A percentile compares a stretch with the other conserved stretches of the same genome.
phyloP scores from a whole-genome alignment of 331 rosid species.

The Malus hybrid region DNA sequence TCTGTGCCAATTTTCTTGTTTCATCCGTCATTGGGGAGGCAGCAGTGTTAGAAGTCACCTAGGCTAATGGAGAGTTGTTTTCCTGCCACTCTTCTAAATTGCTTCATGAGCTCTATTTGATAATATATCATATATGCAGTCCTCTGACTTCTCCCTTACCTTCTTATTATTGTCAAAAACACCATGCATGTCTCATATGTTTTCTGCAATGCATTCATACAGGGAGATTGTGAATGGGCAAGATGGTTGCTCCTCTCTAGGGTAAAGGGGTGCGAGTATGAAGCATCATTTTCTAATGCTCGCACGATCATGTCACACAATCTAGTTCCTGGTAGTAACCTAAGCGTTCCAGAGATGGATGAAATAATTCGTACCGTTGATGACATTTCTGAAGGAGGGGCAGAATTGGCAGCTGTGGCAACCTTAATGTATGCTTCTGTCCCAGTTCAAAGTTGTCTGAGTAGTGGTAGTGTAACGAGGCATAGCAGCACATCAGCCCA shows the following conservation, averaged over 20 bases:
- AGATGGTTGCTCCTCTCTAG: slow-evolving; percentile 84
- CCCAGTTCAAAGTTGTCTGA: slow-evolving; percentile 77
- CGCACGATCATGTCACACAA: slow-evolving; percentile 56
- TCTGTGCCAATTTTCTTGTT: neutral
- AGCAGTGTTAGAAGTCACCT: neutral
- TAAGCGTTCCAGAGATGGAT: slow-evolving; percentile 57
- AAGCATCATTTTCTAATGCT: slow-evolving; percentile 86
- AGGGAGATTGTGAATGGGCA: slow-evolving; percentile 95
- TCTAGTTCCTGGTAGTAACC: slow-evolving; percentile 53
- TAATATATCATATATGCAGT: neutral
- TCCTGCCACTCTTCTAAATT: neutral
- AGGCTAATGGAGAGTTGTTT: neutral
- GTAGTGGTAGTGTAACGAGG: slow-evolving; percentile 75
- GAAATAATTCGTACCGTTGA: slow-evolving; percentile 87
- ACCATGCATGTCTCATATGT: slow-evolving; percentile 12
- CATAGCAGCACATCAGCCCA: slow-evolving; percentile 74
- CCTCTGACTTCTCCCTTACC: neutral
- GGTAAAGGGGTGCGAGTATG: slow-evolving; percentile 76
- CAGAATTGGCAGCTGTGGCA: slow-evolving; percentile 94
- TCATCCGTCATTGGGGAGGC: neutral
- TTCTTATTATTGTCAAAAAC: neutral
- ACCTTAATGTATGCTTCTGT: slow-evolving; percentile 77
- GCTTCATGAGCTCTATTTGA: neutral
- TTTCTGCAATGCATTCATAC: slow-evolving; percentile 26
- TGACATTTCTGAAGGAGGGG: slow-evolving; percentile 97